These are phyloP conservation scores for Leccinellum albellum DNA, from an alignment of 768 basidiomycete species.

Conservation along the genomic window DNA sequence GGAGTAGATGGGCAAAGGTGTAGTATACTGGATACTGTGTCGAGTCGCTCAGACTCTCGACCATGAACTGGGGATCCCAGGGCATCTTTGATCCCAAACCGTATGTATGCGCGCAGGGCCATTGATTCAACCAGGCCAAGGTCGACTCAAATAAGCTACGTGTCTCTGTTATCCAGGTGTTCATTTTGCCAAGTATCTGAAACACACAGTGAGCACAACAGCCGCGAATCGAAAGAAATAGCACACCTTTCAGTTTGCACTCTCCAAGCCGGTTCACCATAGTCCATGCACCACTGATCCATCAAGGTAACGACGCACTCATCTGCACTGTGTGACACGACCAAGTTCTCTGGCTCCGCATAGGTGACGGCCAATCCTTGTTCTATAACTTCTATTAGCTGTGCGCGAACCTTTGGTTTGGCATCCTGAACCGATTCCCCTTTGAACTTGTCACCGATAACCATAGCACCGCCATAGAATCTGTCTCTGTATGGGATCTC, in stretches of 20 bases:
- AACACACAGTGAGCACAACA: neutral
- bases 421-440: slow-evolving; percentile 87
- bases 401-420: slow-evolving; percentile 81
- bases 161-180: slow-evolving; percentile 89
- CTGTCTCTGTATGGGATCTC: slow-evolving; percentile 98
- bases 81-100: slow-evolving; percentile 94
- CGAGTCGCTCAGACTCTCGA: slow-evolving; percentile 95
- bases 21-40: slow-evolving; percentile 99
- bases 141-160: slow-evolving; percentile 88
- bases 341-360: slow-evolving; percentile 90
- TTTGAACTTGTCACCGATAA: slow-evolving; percentile 87
- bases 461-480: slow-evolving; percentile 92
- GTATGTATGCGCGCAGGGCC: slow-evolving; percentile 96
- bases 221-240: neutral
- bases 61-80: slow-evolving; percentile 92
- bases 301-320: slow-evolving; percentile 97
- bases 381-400: slow-evolving; percentile 82
- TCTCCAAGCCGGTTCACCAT: slow-evolving; percentile 88
- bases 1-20: slow-evolving; percentile 87
- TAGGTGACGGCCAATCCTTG: slow-evolving; percentile 80
- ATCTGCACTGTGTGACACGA: slow-evolving; percentile 88
- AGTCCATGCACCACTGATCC: slow-evolving; percentile 99
- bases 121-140: slow-evolving; percentile 94
- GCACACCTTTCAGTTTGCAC: slow-evolving; percentile 76
- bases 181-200: slow-evolving; percentile 80